Base-by-base conservation (phyloP, 2,329 filamentous ascomycete genomes). In the Bipolaris cookei region DNA sequence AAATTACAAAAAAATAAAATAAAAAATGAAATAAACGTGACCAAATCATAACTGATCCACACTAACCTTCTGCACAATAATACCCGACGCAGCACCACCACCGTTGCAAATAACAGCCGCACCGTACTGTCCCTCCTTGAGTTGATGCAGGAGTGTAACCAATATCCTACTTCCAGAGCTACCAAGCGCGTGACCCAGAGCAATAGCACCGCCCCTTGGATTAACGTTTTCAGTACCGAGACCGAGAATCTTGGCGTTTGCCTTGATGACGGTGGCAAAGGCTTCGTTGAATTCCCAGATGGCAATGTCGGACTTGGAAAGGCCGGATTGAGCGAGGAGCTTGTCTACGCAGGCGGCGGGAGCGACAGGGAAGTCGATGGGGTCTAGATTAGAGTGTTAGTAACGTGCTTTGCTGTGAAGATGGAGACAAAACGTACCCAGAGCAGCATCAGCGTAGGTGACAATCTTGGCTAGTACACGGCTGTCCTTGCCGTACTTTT, bases 271-370 rank as follows among this genome's bases (percentile, higher is more conserved):
- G 4, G 91, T 91, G 25, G 95, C 94, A 74, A 99, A 99, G 0
- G 95, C 95, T 80, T 99, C 95, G 77, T 99, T 99, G 78, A 99
- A 97, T 77, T 98, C 95, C 94, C 95, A 98, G 20, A 97, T 81
- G 4, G 94, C 88, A 43, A 99, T 92, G 76, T 98, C 90, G 44
- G 96, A 90, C 78, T 93, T 92, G 63, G 87, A 91, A 65, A 99
- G 93, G 10, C 94, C 93, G 0, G 95, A 95, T 55, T 93, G 86
- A 77, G 92, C 86, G 48, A 99, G 83, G 10, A 93, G 93, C 68
- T 97, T 87, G 3, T 94, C 92, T 0, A 98, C 94, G 4, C 94
- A 94, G 77, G 96, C 93, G 37, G 95, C 85, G 0, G 95, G 95
- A 1, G 95, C 95, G 42, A 97, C 83, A 13, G 95, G 93, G 81